phyloP scores from a whole-genome alignment of 441 rosid species.

The Aquilaria agallochum region DNA sequence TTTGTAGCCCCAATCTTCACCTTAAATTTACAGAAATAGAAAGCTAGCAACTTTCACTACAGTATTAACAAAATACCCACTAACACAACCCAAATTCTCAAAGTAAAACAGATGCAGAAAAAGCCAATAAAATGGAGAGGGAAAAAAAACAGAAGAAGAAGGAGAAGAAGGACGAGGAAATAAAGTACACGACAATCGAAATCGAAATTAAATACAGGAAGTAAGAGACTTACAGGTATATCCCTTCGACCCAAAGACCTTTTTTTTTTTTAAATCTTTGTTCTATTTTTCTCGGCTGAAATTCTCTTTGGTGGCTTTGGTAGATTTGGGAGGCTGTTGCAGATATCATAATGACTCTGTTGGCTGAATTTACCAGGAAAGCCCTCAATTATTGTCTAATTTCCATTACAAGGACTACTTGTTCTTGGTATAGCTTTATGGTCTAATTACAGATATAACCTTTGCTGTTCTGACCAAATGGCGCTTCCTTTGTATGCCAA shows the following conservation, averaged over 20 bases:
- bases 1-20: slow-evolving; percentile 13
- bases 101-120: slow-evolving; percentile 2
- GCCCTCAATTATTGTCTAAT: slow-evolving; percentile 19
- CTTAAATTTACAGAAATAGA: slow-evolving; percentile 22
- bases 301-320: slow-evolving; percentile 18
- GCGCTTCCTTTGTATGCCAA: not conserved
- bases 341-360: slow-evolving; percentile 27
- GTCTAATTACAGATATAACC: not conserved
- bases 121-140: slow-evolving; percentile 8
- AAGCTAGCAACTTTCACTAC: not conserved
- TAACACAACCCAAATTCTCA: too few relatives aligned
- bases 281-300: not conserved
- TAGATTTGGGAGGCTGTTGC: slow-evolving; percentile 36
- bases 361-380: slow-evolving; percentile 18
- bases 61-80: not conserved
- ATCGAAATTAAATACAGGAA: not conserved
- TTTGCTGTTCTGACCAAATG: not conserved
- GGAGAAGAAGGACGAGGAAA: slow-evolving; percentile 12
- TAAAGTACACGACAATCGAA: slow-evolving; percentile 5
- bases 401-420: slow-evolving; percentile 4
- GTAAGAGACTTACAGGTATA: slow-evolving; percentile 12
- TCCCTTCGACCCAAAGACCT: slow-evolving; percentile 27
- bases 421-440: not conserved
- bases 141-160: slow-evolving; percentile 4
- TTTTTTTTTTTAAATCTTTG: not conserved